Evolutionary conservation across 768 basidiomycete species (phyloP), one percentile per base, ranked within the genome.

Genomic region (Kwoniella dendrophila): DNA sequence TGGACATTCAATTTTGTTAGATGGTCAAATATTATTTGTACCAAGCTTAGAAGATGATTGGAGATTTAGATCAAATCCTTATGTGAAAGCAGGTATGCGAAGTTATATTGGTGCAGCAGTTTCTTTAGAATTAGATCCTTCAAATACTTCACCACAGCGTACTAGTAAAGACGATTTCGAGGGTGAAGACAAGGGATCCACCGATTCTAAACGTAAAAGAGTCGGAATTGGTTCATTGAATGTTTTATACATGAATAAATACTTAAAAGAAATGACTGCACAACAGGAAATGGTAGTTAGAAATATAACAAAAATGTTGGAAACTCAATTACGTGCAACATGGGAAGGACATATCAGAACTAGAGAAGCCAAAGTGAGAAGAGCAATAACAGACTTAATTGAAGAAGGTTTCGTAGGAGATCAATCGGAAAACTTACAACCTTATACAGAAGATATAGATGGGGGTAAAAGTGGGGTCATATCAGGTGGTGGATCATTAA

Each of bases 281-380:
- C 27, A 51, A 12, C 72, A 71, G 34, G 18, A 34, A 1, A 62
- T 53, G 50, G 73, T 71, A 0, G 27, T 74, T 16, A 30, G 22
- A 7, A 52, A 62, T 20, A 45, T 74, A 2, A 62, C 68, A 22
- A 40, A 51, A 33, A 66, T 74, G 62, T 34, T 74, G 47, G 66
- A 70, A 38, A 70, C 62, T 16, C 70, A 72, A 30, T 34, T 74
- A 14, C 48, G 66, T 27, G 69, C 67, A 2, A 74, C 73, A 3
- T 74, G 73, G 73, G 70, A 74, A 27, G 73, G 73, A 20, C 56
- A 66, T 24, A 49, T 51, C 2, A 44, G 68, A 38, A 69, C 69
- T 1, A 52, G 64, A 18, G 73, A 71, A 33, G 73, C 68, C 1
- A 56, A 56, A 41, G 54, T 61, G 2, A 60, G 68, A 50, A 27